phyloP scores from a whole-genome alignment of 2,329 filamentous ascomycete species.

The Aspergillus ruber region DNA sequence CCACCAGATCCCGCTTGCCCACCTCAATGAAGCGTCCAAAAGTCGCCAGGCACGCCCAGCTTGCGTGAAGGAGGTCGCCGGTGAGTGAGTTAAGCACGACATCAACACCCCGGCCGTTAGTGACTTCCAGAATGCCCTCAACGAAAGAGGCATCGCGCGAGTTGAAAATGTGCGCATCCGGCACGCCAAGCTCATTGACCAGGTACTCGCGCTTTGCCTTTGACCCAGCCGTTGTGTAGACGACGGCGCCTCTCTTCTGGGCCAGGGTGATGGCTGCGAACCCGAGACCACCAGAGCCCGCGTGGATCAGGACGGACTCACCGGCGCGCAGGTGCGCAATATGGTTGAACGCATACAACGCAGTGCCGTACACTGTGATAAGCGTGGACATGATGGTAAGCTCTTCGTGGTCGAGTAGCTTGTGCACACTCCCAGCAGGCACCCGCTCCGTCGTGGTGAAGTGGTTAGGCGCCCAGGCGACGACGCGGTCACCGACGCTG shows the following conservation, averaged over 20 bases:
- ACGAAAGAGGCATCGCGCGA: constrained; percentile 3
- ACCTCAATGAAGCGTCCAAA: constrained; percentile 10
- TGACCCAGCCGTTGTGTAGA: background rate
- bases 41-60: constrained; percentile 16
- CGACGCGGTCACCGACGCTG: constrained; percentile 11
- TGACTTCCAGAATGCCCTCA: background rate
- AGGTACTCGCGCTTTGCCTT: constrained; percentile 3
- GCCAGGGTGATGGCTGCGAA: background rate
- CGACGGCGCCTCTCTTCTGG: background rate
- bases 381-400: background rate
- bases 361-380: background rate
- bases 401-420: background rate
- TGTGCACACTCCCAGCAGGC: background rate
- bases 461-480: constrained; percentile 7
- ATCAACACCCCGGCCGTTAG: constrained; percentile 5
- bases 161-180: constrained; percentile 7
- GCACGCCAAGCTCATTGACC: constrained; percentile 8
- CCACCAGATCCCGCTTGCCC: constrained; percentile 8
- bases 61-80: constrained; percentile 11
- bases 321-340: background rate
- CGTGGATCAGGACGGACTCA: background rate
- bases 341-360: background rate
- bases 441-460: constrained; percentile 1
- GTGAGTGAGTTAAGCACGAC: constrained; percentile 13
- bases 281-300: background rate